Evolutionary conservation across 2,329 filamentous ascomycete species (phyloP), one percentile per base, ranked within the genome.

Genomic region (Nannizziopsis arthrosporioides): DNA sequence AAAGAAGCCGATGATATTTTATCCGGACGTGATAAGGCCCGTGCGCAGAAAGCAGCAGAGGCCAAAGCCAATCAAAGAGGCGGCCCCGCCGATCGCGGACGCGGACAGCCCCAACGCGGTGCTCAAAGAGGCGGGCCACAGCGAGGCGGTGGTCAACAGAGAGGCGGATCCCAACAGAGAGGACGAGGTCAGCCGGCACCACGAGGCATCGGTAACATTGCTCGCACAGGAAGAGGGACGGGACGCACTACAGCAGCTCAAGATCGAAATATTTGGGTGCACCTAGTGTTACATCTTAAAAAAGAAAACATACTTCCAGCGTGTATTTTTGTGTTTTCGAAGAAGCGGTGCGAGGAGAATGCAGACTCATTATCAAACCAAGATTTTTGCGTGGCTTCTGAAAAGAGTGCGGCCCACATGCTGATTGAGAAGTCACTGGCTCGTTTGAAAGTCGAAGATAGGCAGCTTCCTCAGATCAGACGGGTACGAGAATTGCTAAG

Each of bases 291-390:
- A 59, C 88, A 86, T 65, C 73, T 98, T 47, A 85, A 82, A 58
- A 94, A 94, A 64, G 80, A 88, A 45, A 86, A 80, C 42, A 74
- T 98, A 3, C 76, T 98, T 2, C 92, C 92, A 0, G 87, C 85
- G 7, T 96, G 90, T 63, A 94, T 98, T 56, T 98, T 98, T 61
- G 90, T 98, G 48, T 98, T 98, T 66, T 98, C 92, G 2, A 98
- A 96, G 70, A 94, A 92, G 67, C 76, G 92, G 45, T 96, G 92
- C 59, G 92, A 98, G 65, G 88, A 96, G 62, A 98, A 96, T 63
- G 92, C 92, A 0, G 87, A 95, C 62, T 90, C 92, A 0, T 73
- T 98, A 17, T 90, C 85, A 53, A 96, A 95, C 60, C 82, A 94
- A 56, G 92, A 98, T 61, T 96, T 94, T 61, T 93, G 85, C 62